Conservation (phyloP, 805 yeast species). For the Huiozyma sinensis region DNA sequence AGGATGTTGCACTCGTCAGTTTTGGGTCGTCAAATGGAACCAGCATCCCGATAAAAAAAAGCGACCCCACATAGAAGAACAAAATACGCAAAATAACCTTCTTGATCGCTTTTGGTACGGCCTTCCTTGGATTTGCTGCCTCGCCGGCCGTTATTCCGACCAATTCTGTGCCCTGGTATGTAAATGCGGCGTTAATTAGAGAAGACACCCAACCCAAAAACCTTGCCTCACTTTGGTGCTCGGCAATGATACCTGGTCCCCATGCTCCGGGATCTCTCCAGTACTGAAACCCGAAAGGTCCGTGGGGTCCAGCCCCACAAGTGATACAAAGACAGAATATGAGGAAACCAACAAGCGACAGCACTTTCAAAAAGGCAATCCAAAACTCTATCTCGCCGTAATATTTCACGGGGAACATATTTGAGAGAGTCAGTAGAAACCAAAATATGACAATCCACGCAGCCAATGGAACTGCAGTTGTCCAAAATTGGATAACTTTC, state of each 20-base stretch:
- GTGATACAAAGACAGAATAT: constrained; percentile 54
- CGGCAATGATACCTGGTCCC: constrained; percentile 47
- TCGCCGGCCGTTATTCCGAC: constrained; percentile 65
- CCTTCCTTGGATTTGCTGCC: constrained; percentile 47
- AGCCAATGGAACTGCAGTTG: constrained; percentile 51
- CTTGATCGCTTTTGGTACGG: constrained; percentile 57
- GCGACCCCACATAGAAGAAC: constrained; percentile 48
- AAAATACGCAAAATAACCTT: constrained; percentile 53
- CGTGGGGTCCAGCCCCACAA: constrained; percentile 53
- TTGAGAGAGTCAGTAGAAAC: constrained; percentile 38
- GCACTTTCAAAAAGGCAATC: constrained; percentile 51
- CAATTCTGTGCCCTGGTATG: constrained; percentile 65
- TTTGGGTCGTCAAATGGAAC: constrained; percentile 55
- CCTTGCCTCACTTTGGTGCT: constrained; percentile 38
- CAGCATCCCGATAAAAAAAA: constrained; percentile 54
- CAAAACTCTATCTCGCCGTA: constrained; percentile 68
- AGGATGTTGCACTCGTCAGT: constrained; percentile 26
- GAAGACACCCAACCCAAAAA: constrained; percentile 57
- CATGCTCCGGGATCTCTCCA: constrained; percentile 70
- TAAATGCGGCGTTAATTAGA: constrained; percentile 56
- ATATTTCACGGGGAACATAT: constrained; percentile 51
- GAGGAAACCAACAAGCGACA: constrained; percentile 55
- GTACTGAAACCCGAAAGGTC: constrained; percentile 62
- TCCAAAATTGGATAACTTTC: constrained; percentile 51
- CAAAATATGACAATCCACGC: constrained; percentile 60